Evolutionary conservation across 2,329 filamentous ascomycete species (phyloP), one percentile per base, ranked within the genome.

Genomic region (Talaromyces sp.): DNA sequence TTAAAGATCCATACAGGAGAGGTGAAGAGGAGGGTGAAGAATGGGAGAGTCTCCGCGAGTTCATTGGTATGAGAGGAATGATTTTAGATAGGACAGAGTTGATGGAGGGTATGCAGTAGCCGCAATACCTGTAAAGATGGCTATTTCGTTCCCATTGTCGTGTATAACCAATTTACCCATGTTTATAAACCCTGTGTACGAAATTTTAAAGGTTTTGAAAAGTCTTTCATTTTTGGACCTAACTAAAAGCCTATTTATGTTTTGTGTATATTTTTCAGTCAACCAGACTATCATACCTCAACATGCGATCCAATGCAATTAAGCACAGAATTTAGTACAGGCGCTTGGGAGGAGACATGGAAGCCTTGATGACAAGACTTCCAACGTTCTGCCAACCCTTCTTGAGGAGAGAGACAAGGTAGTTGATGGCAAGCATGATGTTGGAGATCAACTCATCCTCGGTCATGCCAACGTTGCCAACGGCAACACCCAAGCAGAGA

Each of bases 341-440:
- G 77, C 94, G 91, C 86, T 91, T 94, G 70, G 94, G 94, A 70
- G 94, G 94, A 80, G 91, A 96, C 94, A 99, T 99, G 84, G 89
- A 89, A 82, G 94, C 94, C 90, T 99, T 99, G 86, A 99, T 94
- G 78, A 92, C 96, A 83, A 99, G 86, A 85, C 89, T 94, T 78
- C 94, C 94, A 75, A 99, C 94, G 87, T 99, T 99, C 86, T 99
- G 94, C 94, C 94, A 99, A 78, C 94, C 94, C 90, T 99, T 99
- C 91, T 99, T 99, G 78, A 99, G 84, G 71, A 99, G 85, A 66
- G 91, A 97, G 78, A 99, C 93, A 67, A 99, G 88, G 87, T 99
- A 99, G 89, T 99, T 99, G 88, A 99, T 97, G 81, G 93, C 86
- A 83, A 99, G 82, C 94, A 99, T 99, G 82, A 97, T 92, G 89